A percentile compares a stretch with the other conserved stretches of the same genome.
phyloP scores from a whole-genome alignment of 495 filamentous ascomycete genomes.

The Chaetomium fimeti region DNA sequence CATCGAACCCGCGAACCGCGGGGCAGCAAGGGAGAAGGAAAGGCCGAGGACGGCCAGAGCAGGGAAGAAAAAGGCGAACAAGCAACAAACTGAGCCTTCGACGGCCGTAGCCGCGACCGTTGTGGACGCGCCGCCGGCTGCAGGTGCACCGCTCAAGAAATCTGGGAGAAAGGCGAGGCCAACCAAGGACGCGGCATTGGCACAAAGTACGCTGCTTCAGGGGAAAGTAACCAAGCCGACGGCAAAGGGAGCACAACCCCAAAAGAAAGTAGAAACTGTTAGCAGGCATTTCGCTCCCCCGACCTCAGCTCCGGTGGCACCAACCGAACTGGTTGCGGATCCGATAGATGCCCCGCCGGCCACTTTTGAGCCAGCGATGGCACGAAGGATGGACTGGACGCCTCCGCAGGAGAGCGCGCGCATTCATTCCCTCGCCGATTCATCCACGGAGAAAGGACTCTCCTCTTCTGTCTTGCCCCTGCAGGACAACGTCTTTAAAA shows the following conservation, averaged over 20 bases:
- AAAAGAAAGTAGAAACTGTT: slow-evolving; percentile 35
- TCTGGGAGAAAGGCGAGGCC: slow-evolving; percentile 15
- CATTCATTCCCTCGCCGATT: slow-evolving; percentile 20
- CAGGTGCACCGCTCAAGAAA: slow-evolving; percentile 13
- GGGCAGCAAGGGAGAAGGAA: neutral
- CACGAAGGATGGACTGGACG: slow-evolving; percentile 58
- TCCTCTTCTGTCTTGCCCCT: slow-evolving; percentile 22
- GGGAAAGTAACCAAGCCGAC: slow-evolving; percentile 39
- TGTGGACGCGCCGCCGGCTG: neutral
- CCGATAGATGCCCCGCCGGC: slow-evolving; percentile 28
- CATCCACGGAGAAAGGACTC: slow-evolving; percentile 34
- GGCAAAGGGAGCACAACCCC: slow-evolving; percentile 28
- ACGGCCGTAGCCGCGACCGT: neutral
- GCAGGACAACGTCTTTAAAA: slow-evolving; percentile 36
- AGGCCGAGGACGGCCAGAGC: neutral
- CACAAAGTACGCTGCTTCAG: slow-evolving; percentile 36
- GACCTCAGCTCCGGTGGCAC: slow-evolving; percentile 10
- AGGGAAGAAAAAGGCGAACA: slow-evolving; percentile 5
- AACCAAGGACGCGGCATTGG: slow-evolving; percentile 22
- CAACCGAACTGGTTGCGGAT: slow-evolving; percentile 9
- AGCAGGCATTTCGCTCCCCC: slow-evolving; percentile 41
- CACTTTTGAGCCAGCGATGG: slow-evolving; percentile 49
- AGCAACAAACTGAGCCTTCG: neutral
- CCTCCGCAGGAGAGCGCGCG: slow-evolving; percentile 45
- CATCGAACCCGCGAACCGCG: too few relatives aligned